phyloP scores from a whole-genome alignment of 2,329 filamentous ascomycete species.

The Endothia cerciana region DNA sequence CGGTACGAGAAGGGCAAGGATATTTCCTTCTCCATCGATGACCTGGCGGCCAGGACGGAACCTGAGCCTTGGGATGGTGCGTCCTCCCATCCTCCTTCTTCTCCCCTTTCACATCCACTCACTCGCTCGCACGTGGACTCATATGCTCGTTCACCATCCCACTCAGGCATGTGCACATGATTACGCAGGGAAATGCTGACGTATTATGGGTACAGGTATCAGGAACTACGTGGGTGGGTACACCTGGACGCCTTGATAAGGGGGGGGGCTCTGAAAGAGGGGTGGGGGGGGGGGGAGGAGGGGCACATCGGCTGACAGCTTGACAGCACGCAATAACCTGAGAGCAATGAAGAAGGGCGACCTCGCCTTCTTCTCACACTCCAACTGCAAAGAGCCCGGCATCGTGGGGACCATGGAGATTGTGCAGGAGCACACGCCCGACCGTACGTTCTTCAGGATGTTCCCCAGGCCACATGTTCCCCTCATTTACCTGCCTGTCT shows the following conservation, averaged over 20 bases:
- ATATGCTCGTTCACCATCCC: no score
- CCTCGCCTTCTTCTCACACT: conserved; percentile 96
- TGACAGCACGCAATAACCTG: conserved; percentile 80
- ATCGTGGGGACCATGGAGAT: conserved; percentile 90
- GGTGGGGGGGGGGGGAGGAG: no score
- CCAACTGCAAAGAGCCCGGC: conserved; percentile 86
- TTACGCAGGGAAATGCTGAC: conserved; percentile 42
- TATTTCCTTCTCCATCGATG: conserved; percentile 93
- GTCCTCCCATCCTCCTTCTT: conserved; percentile 39
- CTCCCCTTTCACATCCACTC: neutral
- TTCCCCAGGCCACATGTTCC: neutral
- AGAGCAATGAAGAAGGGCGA: conserved; percentile 90
- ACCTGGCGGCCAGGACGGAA: conserved; percentile 70
- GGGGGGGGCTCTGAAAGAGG: no score
- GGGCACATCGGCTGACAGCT: neutral
- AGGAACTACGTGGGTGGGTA: conserved; percentile 38
- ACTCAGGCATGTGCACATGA: conserved; percentile 48
- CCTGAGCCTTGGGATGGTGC: conserved; percentile 92
- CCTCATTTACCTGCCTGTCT: neutral
- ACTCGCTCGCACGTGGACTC: neutral
- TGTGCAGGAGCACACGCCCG: conserved; percentile 79
- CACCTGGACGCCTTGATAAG: neutral
- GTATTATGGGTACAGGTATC: conserved; percentile 36
- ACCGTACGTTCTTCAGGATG: conserved; percentile 57
- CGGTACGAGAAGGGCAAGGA: conserved; percentile 85